Evolutionary conservation across 768 basidiomycete species (phyloP), one percentile per base, ranked within the genome.

Genomic region (Filobasidium floriforme): DNA sequence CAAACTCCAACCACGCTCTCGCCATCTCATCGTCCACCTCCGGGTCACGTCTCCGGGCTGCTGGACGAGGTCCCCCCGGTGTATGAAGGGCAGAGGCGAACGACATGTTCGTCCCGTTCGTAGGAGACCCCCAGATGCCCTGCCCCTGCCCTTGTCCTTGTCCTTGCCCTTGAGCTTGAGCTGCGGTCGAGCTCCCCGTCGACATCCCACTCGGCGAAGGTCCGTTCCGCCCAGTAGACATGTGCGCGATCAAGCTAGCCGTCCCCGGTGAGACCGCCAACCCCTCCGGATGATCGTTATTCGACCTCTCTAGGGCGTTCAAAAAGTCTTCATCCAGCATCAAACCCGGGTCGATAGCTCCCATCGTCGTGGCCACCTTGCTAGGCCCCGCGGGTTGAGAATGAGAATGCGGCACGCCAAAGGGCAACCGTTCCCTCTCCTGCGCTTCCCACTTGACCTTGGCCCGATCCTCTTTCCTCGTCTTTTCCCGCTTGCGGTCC

Each of bases 391-490:
- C 32, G 4, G n/a, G n/a, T n/a, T n/a, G n/a, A n/a, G 32, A 37
- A 9, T 37, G 32, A 9, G 32, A 37, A 9, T 37, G 59, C 63
- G 49, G 70, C 12, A 68, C 40, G 12, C 71, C 73, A 12, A 72
- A 51, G 10, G 79, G 77, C 54, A 77, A 59, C 68, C 74, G 74
- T 78, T 90, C 90, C 62, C 82, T 77, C 72, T 88, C 89, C 73
- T 88, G 87, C 79, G 72, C 73, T 44, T 97, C 93, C 28, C 88
- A 89, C 18, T 85, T 82, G 1, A 81, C 81, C 60, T 87, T 86
- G 1, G 93, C 93, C 55, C 86, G 84, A 76, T 97, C 92, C 73
- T 98, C 94, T 75, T 87, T 90, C 76, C 84, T 82, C 60, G 83
- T 86, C 80, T 89, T 89, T 78, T 94, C 91, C 76, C 86, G 86